Conservation (phyloP, 192 early-diverging fungal species). For the Geosiphon pyriformis region DNA sequence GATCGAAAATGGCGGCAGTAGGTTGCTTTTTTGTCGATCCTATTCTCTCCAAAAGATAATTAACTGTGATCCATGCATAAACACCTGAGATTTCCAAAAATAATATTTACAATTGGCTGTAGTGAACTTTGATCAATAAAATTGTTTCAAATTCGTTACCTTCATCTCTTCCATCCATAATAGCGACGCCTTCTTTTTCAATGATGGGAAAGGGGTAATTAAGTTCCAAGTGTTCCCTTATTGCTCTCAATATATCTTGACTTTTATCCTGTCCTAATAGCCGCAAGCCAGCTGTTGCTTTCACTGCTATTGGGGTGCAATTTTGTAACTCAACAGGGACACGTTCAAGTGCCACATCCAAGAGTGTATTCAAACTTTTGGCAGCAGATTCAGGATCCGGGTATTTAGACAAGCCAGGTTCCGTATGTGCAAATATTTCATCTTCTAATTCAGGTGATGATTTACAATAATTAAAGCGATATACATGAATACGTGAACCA, state of each 20-base stretch:
- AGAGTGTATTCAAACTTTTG: conserved; percentile 67
- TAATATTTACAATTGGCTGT: neutral
- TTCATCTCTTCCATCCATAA: conserved; percentile 97
- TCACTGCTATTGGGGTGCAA: conserved; percentile 89
- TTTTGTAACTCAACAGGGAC: conserved; percentile 64
- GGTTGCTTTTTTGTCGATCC: conserved; percentile 42
- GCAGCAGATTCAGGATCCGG: conserved; percentile 72
- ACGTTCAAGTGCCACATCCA: conserved; percentile 66
- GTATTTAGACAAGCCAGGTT: conserved; percentile 81
- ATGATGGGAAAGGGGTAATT: conserved; percentile 81
- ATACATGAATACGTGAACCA: conserved; percentile 95
- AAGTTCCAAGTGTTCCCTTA: conserved; percentile 58
- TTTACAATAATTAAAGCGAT: conserved; percentile 94
- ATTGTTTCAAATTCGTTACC: conserved; percentile 38
- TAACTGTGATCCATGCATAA: conserved; percentile 98
- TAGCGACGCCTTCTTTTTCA: conserved; percentile 64
- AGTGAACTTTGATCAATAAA: neutral
- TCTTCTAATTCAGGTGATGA: conserved; percentile 74
- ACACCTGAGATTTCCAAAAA: conserved; percentile 62
- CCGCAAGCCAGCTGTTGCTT: conserved; percentile 93
- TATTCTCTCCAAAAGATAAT: conserved; percentile 74
- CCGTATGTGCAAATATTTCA: conserved; percentile 80
- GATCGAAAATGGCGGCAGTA: conserved; percentile 90
- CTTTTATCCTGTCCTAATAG: conserved; percentile 68
- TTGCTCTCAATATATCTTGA: conserved; percentile 65